Base-by-base conservation (phyloP, 139 green algal species). In the Pseudopediastrum boryanum region DNA sequence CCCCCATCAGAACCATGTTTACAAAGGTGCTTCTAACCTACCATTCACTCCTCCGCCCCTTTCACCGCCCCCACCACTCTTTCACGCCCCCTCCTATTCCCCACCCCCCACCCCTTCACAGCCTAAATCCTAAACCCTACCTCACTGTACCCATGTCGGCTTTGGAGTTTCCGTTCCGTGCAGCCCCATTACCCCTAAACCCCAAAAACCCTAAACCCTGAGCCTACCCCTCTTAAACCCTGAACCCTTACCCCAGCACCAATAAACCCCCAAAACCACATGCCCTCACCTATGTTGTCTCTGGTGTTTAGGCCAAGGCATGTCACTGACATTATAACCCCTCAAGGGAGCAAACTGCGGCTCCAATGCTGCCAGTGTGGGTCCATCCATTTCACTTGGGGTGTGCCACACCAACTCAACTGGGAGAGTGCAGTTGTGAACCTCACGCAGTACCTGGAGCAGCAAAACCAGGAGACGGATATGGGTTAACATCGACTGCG, bases 381-480 rank as follows among this genome's bases (percentile, higher is more conserved):
- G 10, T 0, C 6, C 25, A 29, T 91, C 86, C 83, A 91, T 91
- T 72, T 91, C 86, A 5, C 13, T 19, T 0, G 62, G 16, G 19
- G 13, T 21, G 31, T 90, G 80, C 87, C 87, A 91, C n/a, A 78
- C 78, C 48, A 91, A 78, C 78, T 91, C 87, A 4, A 91, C 74
- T 9, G 87, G 87, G 54, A 89, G 56, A 5, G 8, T 71, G 63
- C 82, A 85, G 8, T 70, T 39, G 29, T 82, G 75, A 21, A 71
- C n/a, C 35, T 79, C 52, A 4, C 87, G 74, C 9, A 91, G 73
- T 19, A 91, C 72, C 39, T 86, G 58, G 7, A 46, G 38, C n/a
- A 50, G 54, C 42, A 41, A 6, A n/a, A 19, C 19, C 33, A 59
- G 7, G 31, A 16, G 42, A 2, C 23, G 10, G 21, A 62, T 9